Conservation (phyloP, 2,329 filamentous ascomycete species). For the Claviceps cyperi region DNA sequence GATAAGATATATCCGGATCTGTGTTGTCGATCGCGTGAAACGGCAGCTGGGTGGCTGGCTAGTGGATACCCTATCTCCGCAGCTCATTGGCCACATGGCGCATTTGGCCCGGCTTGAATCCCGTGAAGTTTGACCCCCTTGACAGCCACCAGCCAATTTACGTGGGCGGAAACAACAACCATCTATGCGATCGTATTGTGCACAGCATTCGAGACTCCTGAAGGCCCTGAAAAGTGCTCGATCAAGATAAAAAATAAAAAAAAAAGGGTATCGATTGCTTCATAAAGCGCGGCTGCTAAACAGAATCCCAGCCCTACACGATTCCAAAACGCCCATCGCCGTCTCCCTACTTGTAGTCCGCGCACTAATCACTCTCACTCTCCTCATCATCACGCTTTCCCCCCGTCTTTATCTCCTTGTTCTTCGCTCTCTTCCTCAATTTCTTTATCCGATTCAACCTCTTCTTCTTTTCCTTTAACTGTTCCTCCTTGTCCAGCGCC, state of each 20-base stretch:
- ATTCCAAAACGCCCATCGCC: conserved; percentile 10
- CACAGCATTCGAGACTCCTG: no score
- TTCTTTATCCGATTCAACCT: conserved; percentile 46
- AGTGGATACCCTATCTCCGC: not conserved
- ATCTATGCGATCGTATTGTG: no score
- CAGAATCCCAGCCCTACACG: not conserved
- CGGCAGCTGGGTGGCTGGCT: not conserved
- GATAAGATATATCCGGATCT: not conserved
- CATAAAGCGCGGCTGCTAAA: no score
- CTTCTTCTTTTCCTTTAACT: conserved; percentile 46
- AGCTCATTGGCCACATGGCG: not conserved
- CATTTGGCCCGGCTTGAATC: not conserved
- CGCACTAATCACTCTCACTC: not conserved
- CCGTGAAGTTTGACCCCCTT: no score
- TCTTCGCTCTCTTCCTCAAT: conserved; percentile 42
- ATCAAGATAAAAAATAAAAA: no score
- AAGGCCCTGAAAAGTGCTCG: no score
- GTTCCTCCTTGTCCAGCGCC: conserved; percentile 36
- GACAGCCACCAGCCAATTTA: no score
- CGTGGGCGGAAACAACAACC: no score
- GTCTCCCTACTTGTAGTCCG: not conserved
- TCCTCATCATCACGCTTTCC: conserved; percentile 4
- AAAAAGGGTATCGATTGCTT: no score
- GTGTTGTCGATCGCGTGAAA: no score
- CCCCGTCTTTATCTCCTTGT: conserved; percentile 37